These are phyloP conservation scores for Colletotrichum lupini DNA, from an alignment of 2,329 filamentous ascomycete species.

Conservation along the genomic window DNA sequence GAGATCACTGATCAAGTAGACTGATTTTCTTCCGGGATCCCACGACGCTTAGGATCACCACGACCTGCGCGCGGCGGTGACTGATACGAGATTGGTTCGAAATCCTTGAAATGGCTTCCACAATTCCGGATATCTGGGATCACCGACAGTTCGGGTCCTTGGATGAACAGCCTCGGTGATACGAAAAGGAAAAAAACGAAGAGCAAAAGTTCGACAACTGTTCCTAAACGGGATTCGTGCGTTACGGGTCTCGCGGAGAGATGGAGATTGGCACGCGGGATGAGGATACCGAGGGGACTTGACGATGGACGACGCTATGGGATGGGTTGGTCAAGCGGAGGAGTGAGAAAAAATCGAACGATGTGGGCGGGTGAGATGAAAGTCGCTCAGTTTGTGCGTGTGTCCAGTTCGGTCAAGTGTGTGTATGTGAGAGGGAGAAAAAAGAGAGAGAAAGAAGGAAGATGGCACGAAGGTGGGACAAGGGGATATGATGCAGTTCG, in stretches of 20 bases:
- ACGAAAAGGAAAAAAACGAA: not conserved
- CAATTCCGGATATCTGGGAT: conserved; percentile 20
- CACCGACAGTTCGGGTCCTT: conserved; percentile 2
- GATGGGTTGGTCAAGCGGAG: not conserved
- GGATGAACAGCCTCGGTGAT: not conserved
- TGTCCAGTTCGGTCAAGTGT: not conserved
- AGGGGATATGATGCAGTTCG: conserved; percentile 33
- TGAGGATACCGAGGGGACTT: not conserved
- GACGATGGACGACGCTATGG: not conserved
- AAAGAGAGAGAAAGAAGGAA: not conserved
- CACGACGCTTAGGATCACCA: not conserved
- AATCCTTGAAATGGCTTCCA: not conserved
- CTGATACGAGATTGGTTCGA: not conserved
- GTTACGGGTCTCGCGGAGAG: conserved; percentile 23
- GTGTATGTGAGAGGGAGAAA: not conserved
- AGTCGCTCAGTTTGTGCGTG: conserved; percentile 20
- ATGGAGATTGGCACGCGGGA: not conserved
- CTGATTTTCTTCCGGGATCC: conserved; percentile 7
- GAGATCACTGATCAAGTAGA: not conserved
- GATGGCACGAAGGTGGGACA: conserved; percentile 17
- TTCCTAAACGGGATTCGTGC: not conserved
- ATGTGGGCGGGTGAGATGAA: conserved; percentile 23
- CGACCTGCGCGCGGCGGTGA: not conserved
- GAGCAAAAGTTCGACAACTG: not conserved
- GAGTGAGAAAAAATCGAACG: conserved; percentile 17